phyloP scores from a whole-genome alignment of 495 filamentous ascomycete species.

The Penicillium dipodomyicola region DNA sequence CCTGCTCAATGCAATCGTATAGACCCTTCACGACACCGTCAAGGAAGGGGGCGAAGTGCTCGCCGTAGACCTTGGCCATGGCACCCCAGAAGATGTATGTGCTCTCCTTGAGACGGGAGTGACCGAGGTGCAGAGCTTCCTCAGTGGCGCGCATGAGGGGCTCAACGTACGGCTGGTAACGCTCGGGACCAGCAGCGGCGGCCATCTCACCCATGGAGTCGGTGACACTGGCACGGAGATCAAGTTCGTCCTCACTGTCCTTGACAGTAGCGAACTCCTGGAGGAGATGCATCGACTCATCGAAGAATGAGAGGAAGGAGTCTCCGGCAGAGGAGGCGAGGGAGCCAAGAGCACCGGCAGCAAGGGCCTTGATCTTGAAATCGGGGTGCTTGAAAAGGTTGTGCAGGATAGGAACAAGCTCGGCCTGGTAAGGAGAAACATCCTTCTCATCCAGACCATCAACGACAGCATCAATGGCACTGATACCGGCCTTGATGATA shows the following conservation, averaged over 20 bases:
- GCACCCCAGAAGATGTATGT: slow-evolving; percentile 96
- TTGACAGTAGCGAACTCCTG: slow-evolving; percentile 82
- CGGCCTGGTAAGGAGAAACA: slow-evolving; percentile 74
- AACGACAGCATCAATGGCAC: slow-evolving; percentile 85
- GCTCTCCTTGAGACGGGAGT: slow-evolving; percentile 87
- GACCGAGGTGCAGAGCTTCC: slow-evolving; percentile 85
- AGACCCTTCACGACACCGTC: slow-evolving; percentile 81
- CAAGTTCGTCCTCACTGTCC: slow-evolving; percentile 83
- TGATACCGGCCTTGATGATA: slow-evolving; percentile 85
- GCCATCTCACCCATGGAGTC: slow-evolving; percentile 93
- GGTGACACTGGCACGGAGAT: slow-evolving; percentile 82
- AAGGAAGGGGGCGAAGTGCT: slow-evolving; percentile 85
- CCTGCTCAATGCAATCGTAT: slow-evolving; percentile 80
- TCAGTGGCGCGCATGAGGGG: slow-evolving; percentile 88
- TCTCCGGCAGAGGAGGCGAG: slow-evolving; percentile 80
- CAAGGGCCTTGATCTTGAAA: slow-evolving; percentile 83
- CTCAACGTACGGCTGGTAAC: slow-evolving; percentile 86
- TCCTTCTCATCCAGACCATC: slow-evolving; percentile 84
- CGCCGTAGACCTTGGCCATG: slow-evolving; percentile 89
- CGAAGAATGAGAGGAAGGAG: slow-evolving; percentile 86
- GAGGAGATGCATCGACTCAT: slow-evolving; percentile 79
- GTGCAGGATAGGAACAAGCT: slow-evolving; percentile 80
- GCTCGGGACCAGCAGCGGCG: slow-evolving; percentile 76
- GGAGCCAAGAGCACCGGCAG: slow-evolving; percentile 84
- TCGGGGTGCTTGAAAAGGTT: slow-evolving; percentile 77